phyloP scores from a whole-genome alignment of 208 protist species.

The Acanthamoeba sp. region DNA sequence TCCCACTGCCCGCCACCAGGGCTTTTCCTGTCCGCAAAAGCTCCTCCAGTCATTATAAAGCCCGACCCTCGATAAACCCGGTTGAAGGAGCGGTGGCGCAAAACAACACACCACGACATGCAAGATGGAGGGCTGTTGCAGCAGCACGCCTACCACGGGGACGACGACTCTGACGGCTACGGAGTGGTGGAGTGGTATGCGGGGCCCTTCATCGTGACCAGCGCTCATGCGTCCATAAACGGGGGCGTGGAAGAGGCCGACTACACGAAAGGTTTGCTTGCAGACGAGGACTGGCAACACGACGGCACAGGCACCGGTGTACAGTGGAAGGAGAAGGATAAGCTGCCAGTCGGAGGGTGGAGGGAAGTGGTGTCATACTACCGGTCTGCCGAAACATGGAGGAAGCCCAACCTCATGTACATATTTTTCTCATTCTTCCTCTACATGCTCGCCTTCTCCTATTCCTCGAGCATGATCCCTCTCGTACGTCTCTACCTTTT shows the following conservation, averaged over 20 bases:
- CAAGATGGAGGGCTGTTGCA: too few relatives aligned
- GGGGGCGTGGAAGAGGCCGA: not conserved
- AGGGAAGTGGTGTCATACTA: not conserved
- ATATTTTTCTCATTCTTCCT: constrained; percentile 34
- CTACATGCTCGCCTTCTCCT: constrained; percentile 38
- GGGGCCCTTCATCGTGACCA: not conserved
- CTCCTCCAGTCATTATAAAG: too few relatives aligned
- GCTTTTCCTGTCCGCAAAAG: too few relatives aligned
- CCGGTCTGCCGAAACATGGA: not conserved
- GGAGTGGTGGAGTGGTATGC: not conserved
- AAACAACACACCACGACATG: too few relatives aligned
- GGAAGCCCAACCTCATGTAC: constrained; percentile 18
- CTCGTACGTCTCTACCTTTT: not conserved
- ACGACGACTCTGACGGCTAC: not conserved
- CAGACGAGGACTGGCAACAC: not conserved
- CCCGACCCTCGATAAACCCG: too few relatives aligned
- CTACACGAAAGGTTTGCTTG: not conserved
- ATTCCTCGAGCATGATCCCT: not conserved
- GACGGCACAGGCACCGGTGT: not conserved
- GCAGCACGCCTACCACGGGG: not conserved
- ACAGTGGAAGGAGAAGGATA: not conserved
- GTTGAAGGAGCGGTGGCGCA: too few relatives aligned
- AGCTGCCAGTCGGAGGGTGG: not conserved
- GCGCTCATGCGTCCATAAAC: not conserved
- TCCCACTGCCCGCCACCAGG: too few relatives aligned